Percentiles rank a stretch among this genome's conserved stretches.
phyloP scores from a whole-genome alignment of 176 grass and related monocot genomes.

The Oryza longistaminata region DNA sequence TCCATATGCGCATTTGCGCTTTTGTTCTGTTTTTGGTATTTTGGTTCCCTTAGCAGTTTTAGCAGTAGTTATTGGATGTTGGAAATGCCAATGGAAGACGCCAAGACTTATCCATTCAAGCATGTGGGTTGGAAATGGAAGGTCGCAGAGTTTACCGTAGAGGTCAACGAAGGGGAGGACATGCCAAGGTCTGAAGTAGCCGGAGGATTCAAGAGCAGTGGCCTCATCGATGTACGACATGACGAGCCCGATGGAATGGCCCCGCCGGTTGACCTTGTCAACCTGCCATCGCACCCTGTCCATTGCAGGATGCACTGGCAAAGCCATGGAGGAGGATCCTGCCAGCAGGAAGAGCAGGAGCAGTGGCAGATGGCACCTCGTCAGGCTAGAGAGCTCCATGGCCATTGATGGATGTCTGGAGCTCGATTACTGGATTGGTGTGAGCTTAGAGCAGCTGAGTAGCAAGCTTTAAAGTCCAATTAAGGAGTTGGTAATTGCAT shows the following conservation, averaged over 20 bases:
- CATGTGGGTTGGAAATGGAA: conserved; percentile 4
- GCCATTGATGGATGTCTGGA: background rate
- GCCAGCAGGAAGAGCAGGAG: conserved; percentile 43
- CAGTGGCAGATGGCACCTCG: conserved; percentile 1
- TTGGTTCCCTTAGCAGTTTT: background rate
- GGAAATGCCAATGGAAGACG: background rate
- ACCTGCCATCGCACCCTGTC: conserved; percentile 34
- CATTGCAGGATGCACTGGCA: conserved; percentile 25
- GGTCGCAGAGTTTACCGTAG: conserved; percentile 51
- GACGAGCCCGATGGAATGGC: conserved; percentile 64
- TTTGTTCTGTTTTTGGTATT: background rate
- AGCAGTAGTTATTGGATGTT: background rate
- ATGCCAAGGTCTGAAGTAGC: conserved; percentile 55
- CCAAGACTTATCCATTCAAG: background rate
- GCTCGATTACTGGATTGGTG: background rate
- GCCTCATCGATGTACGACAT: conserved; percentile 74
- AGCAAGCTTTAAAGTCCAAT: background rate
- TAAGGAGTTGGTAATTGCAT: background rate
- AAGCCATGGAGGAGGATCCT: background rate
- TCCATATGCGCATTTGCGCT: background rate
- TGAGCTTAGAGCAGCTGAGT: background rate
- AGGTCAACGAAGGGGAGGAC: conserved; percentile 65
- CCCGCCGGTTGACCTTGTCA: conserved; percentile 46
- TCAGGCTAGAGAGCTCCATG: conserved; percentile 26
- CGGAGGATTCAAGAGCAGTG: conserved; percentile 60